phyloP scores from a whole-genome alignment of 257 asterid genomes.

The Solanum chilense region DNA sequence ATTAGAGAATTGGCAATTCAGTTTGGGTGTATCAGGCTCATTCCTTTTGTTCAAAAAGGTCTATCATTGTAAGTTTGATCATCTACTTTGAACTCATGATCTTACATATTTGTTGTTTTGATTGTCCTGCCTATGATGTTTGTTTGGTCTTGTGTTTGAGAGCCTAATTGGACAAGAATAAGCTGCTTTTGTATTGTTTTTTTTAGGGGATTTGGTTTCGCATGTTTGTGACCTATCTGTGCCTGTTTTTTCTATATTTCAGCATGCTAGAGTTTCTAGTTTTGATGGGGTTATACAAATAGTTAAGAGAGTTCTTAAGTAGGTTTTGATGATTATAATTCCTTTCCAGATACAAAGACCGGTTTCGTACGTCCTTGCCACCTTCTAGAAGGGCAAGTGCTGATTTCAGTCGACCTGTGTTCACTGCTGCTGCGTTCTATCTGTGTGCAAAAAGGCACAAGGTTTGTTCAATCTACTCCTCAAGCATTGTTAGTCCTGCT shows the following conservation, averaged over 20 bases:
- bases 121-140: not conserved
- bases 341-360: constrained; percentile 55
- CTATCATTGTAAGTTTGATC: constrained; percentile 47
- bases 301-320: not conserved
- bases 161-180: not conserved
- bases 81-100: not conserved
- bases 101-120: not conserved
- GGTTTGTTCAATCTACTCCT: constrained; percentile 25
- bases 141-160: not conserved
- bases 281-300: not conserved
- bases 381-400: constrained; percentile 69
- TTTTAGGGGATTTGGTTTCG: not conserved
- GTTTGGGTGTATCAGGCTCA: constrained; percentile 81
- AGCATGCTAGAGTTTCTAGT: not conserved
- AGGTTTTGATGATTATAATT: not conserved
- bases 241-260: not conserved
- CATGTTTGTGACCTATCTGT: not conserved
- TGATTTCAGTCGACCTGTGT: constrained; percentile 78
- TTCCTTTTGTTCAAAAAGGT: constrained; percentile 69
- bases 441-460: constrained; percentile 71
- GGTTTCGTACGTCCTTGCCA: constrained; percentile 82
- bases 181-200: not conserved
- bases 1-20: constrained; percentile 83
- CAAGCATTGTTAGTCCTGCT: not conserved
- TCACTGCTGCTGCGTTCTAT: constrained; percentile 76